These are phyloP conservation scores for Trametes versicolor DNA, from an alignment of 1,284 basidiomycete species.

Conservation along the genomic window DNA sequence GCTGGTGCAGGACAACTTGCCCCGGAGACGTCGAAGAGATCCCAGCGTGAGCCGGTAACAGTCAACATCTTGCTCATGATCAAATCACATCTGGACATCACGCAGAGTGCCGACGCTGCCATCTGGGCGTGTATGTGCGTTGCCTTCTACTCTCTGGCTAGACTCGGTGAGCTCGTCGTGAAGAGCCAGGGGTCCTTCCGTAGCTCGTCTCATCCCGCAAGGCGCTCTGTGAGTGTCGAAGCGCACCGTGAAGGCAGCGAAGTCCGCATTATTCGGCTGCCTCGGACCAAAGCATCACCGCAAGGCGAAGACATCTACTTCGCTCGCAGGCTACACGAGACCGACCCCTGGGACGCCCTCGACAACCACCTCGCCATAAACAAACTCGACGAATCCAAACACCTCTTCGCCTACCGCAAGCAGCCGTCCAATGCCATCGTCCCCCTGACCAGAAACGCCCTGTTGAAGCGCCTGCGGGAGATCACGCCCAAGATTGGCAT, in stretches of 20 bases:
- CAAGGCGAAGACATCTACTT: conserved; percentile 31
- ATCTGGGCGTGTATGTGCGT: too few relatives aligned
- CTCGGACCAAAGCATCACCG: neutral
- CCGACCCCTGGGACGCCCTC: conserved; percentile 8
- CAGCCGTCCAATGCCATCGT: neutral
- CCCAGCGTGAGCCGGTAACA: conserved; percentile 28
- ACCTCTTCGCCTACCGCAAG: conserved; percentile 6
- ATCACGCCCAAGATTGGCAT: conserved; percentile 36
- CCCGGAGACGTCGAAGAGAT: conserved; percentile 14
- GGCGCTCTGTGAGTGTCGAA: neutral
- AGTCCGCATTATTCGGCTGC: neutral
- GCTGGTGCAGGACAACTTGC: conserved; percentile 16
- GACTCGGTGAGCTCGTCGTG: too few relatives aligned
- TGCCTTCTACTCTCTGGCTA: too few relatives aligned
- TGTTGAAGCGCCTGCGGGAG: neutral
- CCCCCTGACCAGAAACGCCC: neutral
- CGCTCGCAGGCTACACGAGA: conserved; percentile 37
- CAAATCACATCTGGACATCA: conserved; percentile 5
- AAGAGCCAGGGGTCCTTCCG: conserved; percentile 41
- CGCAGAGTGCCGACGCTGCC: too few relatives aligned
- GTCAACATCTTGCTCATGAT: conserved; percentile 21
- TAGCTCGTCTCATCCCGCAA: neutral
- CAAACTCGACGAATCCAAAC: neutral
- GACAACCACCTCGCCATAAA: conserved; percentile 11
- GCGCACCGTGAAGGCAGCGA: neutral